phyloP scores from a whole-genome alignment of 169 alveolate genomes.

The Besnoitia besnoiti region DNA sequence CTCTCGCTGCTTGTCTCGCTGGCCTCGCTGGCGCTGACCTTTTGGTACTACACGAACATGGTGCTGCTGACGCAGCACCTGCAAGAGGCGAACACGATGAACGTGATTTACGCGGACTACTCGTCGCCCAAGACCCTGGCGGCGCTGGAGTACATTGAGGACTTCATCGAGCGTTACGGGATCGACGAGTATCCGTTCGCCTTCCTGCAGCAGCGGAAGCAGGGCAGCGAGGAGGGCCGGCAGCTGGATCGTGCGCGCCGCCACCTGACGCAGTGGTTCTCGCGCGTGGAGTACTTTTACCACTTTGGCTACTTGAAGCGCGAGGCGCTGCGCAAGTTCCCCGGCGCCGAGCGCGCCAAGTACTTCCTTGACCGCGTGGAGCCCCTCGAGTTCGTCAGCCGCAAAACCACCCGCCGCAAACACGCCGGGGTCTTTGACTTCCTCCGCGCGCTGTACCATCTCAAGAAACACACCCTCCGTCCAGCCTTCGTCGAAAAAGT shows the following conservation, averaged over 20 bases:
- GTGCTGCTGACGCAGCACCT: slow-evolving; percentile 54
- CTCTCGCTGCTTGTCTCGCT: slow-evolving; percentile 27
- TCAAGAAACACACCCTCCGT: neutral
- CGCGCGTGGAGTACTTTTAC: slow-evolving; percentile 59
- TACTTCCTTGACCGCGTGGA: slow-evolving; percentile 59
- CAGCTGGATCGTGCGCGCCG: slow-evolving; percentile 61
- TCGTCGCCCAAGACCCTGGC: slow-evolving; percentile 48
- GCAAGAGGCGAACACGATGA: slow-evolving; percentile 66
- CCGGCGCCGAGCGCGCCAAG: slow-evolving; percentile 60
- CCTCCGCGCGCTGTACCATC: slow-evolving; percentile 45
- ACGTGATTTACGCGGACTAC: slow-evolving; percentile 61
- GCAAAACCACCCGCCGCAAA: slow-evolving; percentile 62
- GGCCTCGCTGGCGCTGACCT: slow-evolving; percentile 42
- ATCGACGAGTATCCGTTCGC: slow-evolving; percentile 47
- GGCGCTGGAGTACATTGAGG: slow-evolving; percentile 64
- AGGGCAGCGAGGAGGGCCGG: slow-evolving; percentile 54
- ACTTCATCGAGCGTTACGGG: slow-evolving; percentile 65
- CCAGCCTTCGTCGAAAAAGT: slow-evolving; percentile 1
- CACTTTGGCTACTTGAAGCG: slow-evolving; percentile 50
- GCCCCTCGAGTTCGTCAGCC: slow-evolving; percentile 66
- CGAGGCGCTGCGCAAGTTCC: slow-evolving; percentile 48
- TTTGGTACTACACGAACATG: slow-evolving; percentile 65
- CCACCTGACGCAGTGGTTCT: slow-evolving; percentile 64
- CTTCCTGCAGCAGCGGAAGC: slow-evolving; percentile 40
- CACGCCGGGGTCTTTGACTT: slow-evolving; percentile 63